These are phyloP conservation scores for Iberis amara DNA, from an alignment of 441 rosid genomes.

Conservation along the genomic window DNA sequence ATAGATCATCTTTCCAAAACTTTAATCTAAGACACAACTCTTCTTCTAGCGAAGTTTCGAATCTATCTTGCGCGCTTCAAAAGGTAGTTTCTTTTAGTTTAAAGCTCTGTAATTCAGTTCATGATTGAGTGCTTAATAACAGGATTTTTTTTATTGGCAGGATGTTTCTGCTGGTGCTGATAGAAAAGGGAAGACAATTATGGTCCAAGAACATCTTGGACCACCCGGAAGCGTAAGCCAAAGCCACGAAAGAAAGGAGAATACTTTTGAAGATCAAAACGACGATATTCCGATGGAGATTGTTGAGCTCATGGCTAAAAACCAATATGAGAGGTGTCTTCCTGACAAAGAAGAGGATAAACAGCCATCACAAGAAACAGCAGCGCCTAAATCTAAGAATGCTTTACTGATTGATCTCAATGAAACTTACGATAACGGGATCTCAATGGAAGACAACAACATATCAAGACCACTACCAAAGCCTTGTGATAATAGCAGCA, in stretches of 20 bases:
- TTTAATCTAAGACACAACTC: constrained; percentile 37
- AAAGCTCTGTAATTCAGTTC: background rate
- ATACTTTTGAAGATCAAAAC: constrained; percentile 46
- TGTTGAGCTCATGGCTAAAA: constrained; percentile 90
- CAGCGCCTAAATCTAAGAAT: constrained; percentile 29
- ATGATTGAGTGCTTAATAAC: background rate
- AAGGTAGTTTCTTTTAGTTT: constrained; percentile 38
- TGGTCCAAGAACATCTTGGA: constrained; percentile 35
- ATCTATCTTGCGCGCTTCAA: constrained; percentile 41
- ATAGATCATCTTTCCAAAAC: constrained; percentile 33
- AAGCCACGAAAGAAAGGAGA: constrained; percentile 36
- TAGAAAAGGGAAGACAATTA: constrained; percentile 35
- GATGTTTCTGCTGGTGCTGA: constrained; percentile 42
- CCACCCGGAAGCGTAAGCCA: constrained; percentile 28
- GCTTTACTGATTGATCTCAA: constrained; percentile 42
- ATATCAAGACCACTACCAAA: constrained; percentile 33
- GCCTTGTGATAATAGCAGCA: constrained; percentile 38
- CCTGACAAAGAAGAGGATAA: constrained; percentile 60
- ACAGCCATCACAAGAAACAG: constrained; percentile 32
- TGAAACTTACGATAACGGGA: constrained; percentile 36
- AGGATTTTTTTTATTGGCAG: constrained; percentile 38
- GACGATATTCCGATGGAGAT: constrained; percentile 97
- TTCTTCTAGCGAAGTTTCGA: constrained; percentile 35
- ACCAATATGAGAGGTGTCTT: constrained; percentile 88
- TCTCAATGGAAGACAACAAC: constrained; percentile 42